Evolutionary conservation across 148 eudicot species (phyloP).

Genomic region (Amaranthus hypochondriacus): DNA sequence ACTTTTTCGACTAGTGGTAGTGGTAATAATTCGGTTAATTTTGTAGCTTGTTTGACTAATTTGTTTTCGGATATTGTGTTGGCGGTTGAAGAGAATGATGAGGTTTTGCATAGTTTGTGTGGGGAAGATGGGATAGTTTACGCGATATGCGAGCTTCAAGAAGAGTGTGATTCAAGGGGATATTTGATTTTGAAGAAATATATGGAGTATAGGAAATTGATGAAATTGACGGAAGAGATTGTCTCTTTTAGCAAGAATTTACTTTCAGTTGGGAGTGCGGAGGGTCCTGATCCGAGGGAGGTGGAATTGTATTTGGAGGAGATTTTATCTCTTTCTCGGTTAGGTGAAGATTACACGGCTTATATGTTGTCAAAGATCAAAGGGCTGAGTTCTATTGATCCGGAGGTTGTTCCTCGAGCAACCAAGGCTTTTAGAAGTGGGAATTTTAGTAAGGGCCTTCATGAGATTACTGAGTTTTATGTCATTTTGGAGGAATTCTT

Average conservation of each 20-base stretch:
- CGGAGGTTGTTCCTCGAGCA: constrained; percentile 77
- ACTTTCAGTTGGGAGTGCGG: constrained; percentile 62
- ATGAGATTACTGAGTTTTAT: constrained; percentile 82
- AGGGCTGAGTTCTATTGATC: constrained; percentile 76
- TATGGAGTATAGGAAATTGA: constrained; percentile 75
- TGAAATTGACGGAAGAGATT: constrained; percentile 70
- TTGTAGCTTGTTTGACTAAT: constrained; percentile 76
- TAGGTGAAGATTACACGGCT: constrained; percentile 90
- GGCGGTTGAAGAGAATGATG: constrained; percentile 83
- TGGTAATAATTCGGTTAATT: constrained; percentile 42
- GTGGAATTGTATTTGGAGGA: constrained; percentile 84
- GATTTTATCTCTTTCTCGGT: constrained; percentile 69
- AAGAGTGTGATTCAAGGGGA: constrained; percentile 90
- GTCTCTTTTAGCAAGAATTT: constrained; percentile 80
- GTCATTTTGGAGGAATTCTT: constrained; percentile 89
- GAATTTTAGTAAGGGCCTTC: constrained; percentile 72
- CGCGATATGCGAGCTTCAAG: constrained; percentile 90
- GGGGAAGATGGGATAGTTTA: constrained; percentile 94
- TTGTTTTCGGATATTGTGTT: constrained; percentile 86
- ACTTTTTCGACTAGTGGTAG: constrained; percentile 18
- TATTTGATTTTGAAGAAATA: constrained; percentile 69
- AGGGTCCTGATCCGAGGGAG: constrained; percentile 96
- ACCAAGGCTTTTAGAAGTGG: constrained; percentile 85
- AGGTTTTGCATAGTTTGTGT: constrained; percentile 65
- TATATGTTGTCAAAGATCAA: constrained; percentile 85